These are phyloP conservation scores for Microdochium paspali DNA, from an alignment of 2,329 filamentous ascomycete species.

Conservation along the genomic window DNA sequence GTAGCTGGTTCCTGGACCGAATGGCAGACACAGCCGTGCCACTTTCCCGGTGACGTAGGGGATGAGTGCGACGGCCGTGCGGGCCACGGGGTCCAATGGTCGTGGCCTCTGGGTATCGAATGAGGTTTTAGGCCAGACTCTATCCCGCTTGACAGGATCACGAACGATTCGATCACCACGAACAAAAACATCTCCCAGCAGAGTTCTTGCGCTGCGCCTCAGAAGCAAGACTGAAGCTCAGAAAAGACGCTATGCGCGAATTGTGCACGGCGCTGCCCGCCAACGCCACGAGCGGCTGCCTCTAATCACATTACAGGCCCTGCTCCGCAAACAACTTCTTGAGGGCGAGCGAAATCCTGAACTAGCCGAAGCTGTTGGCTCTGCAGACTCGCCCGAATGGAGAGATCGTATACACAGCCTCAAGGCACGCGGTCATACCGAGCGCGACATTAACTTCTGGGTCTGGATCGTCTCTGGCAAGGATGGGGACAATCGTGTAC, in stretches of 20 bases:
- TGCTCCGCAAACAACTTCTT: slow-evolving; percentile 12
- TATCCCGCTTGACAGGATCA: slow-evolving; percentile 12
- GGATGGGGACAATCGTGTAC: slow-evolving; percentile 22
- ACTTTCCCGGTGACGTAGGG: neutral
- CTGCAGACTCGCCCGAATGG: slow-evolving; percentile 17
- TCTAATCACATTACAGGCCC: slow-evolving; percentile 14
- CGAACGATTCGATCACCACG: slow-evolving; percentile 8
- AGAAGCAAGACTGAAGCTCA: neutral
- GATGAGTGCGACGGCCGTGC: neutral
- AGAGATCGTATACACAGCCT: slow-evolving; percentile 18
- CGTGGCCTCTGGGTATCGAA: slow-evolving; percentile 5
- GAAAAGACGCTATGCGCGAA: slow-evolving; percentile 1
- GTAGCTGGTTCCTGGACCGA: no score
- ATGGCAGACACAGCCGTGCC: neutral
- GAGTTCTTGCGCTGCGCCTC: slow-evolving; percentile 14
- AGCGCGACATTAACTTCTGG: slow-evolving; percentile 27
- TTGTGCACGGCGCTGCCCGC: slow-evolving; percentile 3
- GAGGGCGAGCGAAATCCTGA: slow-evolving; percentile 8
- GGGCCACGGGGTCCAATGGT: neutral
- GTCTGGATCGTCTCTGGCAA: slow-evolving; percentile 27
- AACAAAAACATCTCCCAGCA: slow-evolving; percentile 11
- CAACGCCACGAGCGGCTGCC: slow-evolving; percentile 17
- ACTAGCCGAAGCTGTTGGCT: slow-evolving; percentile 2
- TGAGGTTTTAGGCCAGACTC: slow-evolving; percentile 7
- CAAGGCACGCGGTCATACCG: slow-evolving; percentile 19